Conservation (phyloP, 805 yeast genomes). For the Pichia insulana region DNA sequence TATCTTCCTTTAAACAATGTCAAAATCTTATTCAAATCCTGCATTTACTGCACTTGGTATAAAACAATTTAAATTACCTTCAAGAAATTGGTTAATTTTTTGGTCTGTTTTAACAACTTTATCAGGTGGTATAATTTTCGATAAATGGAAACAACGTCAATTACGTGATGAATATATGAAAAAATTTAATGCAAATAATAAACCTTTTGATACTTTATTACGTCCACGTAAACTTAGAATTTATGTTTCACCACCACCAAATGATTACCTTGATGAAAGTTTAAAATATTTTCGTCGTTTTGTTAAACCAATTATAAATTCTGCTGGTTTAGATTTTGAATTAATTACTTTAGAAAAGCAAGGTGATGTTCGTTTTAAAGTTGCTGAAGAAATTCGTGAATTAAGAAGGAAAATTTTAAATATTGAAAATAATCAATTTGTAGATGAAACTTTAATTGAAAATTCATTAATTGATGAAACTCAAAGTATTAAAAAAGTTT, state of each 20-base stretch:
- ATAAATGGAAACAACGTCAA: constrained; percentile 61
- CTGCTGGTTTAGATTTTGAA: constrained; percentile 81
- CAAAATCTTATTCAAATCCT: constrained; percentile 47
- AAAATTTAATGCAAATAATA: constrained; percentile 6
- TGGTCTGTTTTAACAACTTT: constrained; percentile 60
- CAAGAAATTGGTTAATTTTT: constrained; percentile 89
- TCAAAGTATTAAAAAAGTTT: constrained; percentile 22
- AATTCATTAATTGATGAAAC: too few relatives aligned
- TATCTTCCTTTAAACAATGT: background rate
- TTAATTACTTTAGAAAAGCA: constrained; percentile 71
- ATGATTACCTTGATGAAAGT: constrained; percentile 73
- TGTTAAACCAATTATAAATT: constrained; percentile 76
- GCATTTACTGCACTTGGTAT: constrained; percentile 83
- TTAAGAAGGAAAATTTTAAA: constrained; percentile 43
- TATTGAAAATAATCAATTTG: too few relatives aligned
- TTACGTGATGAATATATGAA: constrained; percentile 51
- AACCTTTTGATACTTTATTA: constrained; percentile 33
- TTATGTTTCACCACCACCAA: constrained; percentile 95
- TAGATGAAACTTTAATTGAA: too few relatives aligned
- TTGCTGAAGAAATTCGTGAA: constrained; percentile 75
- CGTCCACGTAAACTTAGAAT: constrained; percentile 71
- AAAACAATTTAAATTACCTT: constrained; percentile 67
- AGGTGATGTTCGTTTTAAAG: constrained; percentile 75
- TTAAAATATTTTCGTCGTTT: constrained; percentile 65
- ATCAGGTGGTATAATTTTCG: constrained; percentile 74